These are phyloP conservation scores for Sordariomycetes sp. DNA, from an alignment of 2,329 filamentous ascomycete species.

Conservation along the genomic window DNA sequence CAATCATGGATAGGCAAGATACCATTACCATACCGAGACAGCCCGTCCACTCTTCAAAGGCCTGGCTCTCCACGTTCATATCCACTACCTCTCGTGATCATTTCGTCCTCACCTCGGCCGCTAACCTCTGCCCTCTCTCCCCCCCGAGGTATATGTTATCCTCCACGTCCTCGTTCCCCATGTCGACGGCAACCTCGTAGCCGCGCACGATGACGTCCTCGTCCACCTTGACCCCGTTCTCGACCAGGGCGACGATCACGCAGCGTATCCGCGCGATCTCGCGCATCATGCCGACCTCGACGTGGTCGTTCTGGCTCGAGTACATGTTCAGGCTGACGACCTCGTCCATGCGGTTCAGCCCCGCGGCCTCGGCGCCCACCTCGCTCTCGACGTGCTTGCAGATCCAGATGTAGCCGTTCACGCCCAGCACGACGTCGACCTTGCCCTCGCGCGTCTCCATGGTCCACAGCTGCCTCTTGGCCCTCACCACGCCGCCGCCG, in stretches of 20 bases:
- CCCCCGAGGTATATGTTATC: constrained; percentile 52
- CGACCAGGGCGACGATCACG: constrained; percentile 72
- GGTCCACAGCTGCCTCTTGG: constrained; percentile 80
- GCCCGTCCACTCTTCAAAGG: not conserved
- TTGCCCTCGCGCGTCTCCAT: constrained; percentile 52
- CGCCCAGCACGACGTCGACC: constrained; percentile 80
- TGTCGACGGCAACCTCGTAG: constrained; percentile 72
- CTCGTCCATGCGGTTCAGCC: constrained; percentile 83
- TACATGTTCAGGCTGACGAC: constrained; percentile 77
- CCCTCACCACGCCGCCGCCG: constrained; percentile 75
- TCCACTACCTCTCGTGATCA: not conserved
- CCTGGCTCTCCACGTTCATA: not conserved
- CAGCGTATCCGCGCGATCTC: constrained; percentile 81
- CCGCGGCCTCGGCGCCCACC: constrained; percentile 29
- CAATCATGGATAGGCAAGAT: not conserved
- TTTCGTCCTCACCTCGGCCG: constrained; percentile 17
- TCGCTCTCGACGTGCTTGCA: constrained; percentile 66
- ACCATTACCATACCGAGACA: not conserved
- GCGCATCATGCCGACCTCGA: constrained; percentile 63
- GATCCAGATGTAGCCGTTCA: constrained; percentile 97
- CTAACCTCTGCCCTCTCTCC: constrained; percentile 40
- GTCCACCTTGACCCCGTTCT: constrained; percentile 74
- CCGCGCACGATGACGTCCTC: constrained; percentile 78
- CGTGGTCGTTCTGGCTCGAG: constrained; percentile 86
- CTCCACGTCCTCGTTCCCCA: constrained; percentile 50